Base-by-base conservation (phyloP, 441 rosid species). In the Daphne laureola region DNA sequence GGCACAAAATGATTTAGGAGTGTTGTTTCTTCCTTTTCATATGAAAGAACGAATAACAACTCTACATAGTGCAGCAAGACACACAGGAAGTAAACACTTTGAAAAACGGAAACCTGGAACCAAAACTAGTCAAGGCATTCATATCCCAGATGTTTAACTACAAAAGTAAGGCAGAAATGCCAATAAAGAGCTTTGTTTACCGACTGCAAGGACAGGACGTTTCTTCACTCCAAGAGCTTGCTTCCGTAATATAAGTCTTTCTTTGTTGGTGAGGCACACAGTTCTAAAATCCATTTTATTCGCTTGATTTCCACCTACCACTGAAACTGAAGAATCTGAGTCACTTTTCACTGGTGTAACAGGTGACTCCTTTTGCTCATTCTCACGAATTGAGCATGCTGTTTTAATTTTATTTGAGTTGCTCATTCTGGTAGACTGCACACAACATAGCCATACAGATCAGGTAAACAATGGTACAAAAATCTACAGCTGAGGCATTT, bases 151-250 rank as follows among this genome's bases (percentile, higher is more conserved):
- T 5, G 38, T 31, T 5, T 9, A 7, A 5, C 38, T 5, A 31
- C 38, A 31, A 6, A 31, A 31, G 38, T 31, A 31, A 9, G 38
- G 38, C 11, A 31, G 11, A 31, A 31, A 31, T 31, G 11, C 9
- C 6, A 31, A 6, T 31, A 9, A 31, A 31, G 8, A 31, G 38
- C 38, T 9, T 31, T 5, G 38, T 59, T 67, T 54, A 86, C 95
- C 91, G 49, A 83, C 77, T 63, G 95, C 80, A 49, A 86, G 75
- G 52, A 74, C 73, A 4, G 91, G 95, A 35, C 85, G 82, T 27
- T 83, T 79, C 73, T 60, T 86, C 79, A 79, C 76, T 47, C 51
- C 70, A 54, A 83, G 88, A 55, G 91, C 95, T 66, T 79, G 90
- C 79, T 70, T 86, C 35, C 91, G 71, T 42, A 86, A 72, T 49